Evolutionary conservation across 2,329 filamentous ascomycete species (phyloP), one percentile per base, ranked within the genome.

Genomic region (Trichoderma oligosporum): DNA sequence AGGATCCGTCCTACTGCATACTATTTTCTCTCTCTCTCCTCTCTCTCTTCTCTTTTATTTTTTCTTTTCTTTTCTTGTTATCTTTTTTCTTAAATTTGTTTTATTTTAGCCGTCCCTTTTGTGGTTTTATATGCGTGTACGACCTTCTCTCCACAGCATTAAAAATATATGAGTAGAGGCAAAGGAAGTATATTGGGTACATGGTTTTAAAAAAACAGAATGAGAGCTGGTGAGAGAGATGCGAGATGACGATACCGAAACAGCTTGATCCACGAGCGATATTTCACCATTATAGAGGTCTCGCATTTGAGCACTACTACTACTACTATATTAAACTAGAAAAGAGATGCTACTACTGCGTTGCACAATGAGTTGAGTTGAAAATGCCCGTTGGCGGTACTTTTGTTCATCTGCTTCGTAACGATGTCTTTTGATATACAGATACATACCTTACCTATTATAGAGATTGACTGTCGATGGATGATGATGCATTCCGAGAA

Each of bases 121-220:
- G 11, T 6, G 27, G 27, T 11, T 31, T 11, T 31, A 11, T 11
- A 31, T 11, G 11, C 27, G 11, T 31, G 27, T 31, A 31, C 11
- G 11, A 31, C 27, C 41, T 44, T 25, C 22, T 25, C 52, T 35
- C 41, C 6, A 6, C 27, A n/a, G n/a, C 11, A 31, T 31, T 11
- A 11, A 31, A 31, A 31, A 6, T 5, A 31, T 31, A 6, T 31
- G 27, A 31, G 27, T 31, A 31, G 6, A 31, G 27, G 27, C 27
- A 31, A 31, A 31, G 27, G 11, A 6, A 11, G 11, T 11, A 31
- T 31, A 6, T 31, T 31, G 27, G 27, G 27, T 33, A 42, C 33
- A 46, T 16, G 41, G 41, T 45, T 51, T 54, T 35, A 54, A 24
- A 45, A 55, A 44, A 46, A 55, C 41, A n/a, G 52, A 46, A 35